These are phyloP conservation scores for Pichia phayaonensis DNA, from an alignment of 805 yeast genomes.

Conservation along the genomic window DNA sequence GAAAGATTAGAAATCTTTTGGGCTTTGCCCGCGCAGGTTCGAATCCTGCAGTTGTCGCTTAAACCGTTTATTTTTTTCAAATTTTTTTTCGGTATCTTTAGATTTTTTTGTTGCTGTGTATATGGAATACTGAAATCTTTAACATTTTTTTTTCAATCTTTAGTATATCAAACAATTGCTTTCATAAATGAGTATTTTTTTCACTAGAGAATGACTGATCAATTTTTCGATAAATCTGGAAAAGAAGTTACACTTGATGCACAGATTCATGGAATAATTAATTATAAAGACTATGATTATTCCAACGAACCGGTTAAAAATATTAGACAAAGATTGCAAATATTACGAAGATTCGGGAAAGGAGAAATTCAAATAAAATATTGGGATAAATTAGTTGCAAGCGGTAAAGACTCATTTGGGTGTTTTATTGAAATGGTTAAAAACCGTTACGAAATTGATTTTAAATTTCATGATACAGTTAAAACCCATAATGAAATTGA, in stretches of 20 bases:
- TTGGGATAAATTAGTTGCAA: slow-evolving; percentile 1
- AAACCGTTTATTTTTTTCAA: background rate
- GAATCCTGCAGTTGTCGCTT: slow-evolving; percentile 51
- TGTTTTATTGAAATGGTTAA: slow-evolving; percentile 6
- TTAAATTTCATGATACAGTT: background rate
- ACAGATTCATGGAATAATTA: background rate
- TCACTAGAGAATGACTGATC: background rate
- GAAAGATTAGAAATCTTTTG: slow-evolving; percentile 53
- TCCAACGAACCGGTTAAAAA: background rate
- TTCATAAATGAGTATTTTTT: background rate
- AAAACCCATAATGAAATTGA: background rate
- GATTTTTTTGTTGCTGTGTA: background rate
- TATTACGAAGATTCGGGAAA: background rate
- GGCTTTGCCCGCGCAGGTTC: slow-evolving; percentile 60
- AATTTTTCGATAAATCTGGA: background rate
- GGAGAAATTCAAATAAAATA: background rate
- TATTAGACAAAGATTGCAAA: background rate
- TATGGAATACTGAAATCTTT: background rate
- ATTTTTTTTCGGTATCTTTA: background rate
- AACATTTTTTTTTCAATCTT: background rate
- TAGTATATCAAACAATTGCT: background rate
- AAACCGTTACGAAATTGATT: background rate
- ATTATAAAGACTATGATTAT: slow-evolving; percentile 1
- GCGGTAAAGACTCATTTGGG: slow-evolving; percentile 4
- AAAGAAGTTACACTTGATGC: background rate